Percentiles rank a stretch among this genome's conserved stretches.
Conservation (phyloP, 2,329 filamentous ascomycete species). For the Cladobotryum protrusum region DNA sequence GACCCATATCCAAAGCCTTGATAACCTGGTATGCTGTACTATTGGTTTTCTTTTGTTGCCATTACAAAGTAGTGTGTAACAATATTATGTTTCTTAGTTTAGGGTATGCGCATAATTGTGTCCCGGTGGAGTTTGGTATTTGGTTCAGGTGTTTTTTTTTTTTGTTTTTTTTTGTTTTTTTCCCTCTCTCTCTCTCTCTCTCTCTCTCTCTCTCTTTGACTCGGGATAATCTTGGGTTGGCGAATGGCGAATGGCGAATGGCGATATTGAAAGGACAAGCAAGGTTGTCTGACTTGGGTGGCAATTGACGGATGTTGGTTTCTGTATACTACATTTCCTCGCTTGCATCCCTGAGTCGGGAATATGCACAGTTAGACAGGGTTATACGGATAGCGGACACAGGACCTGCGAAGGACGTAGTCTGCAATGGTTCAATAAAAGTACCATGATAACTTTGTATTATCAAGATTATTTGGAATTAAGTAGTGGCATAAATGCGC, state of each 20-base stretch:
- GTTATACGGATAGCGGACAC: not conserved
- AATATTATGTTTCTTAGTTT: not conserved
- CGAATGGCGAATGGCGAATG: not conserved
- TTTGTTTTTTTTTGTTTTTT: not conserved
- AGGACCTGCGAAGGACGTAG: not conserved
- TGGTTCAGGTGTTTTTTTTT: not conserved
- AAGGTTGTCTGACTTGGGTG: not conserved
- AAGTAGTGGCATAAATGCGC: no score
- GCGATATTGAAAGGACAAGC: not conserved
- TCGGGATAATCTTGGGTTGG: not conserved
- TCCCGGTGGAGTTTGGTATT: not conserved
- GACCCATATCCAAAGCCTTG: not conserved
- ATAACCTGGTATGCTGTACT: not conserved
- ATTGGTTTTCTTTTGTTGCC: not conserved
- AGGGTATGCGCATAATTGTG: not conserved
- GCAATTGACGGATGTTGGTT: not conserved
- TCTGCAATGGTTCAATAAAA: no score
- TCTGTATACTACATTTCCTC: not conserved
- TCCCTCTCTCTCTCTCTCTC: no score
- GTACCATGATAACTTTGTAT: no score
- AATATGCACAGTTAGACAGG: not conserved
- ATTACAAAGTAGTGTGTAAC: not conserved
- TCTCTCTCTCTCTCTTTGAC: no score
- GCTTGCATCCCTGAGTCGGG: not conserved
- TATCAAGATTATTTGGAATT: no score